Base-by-base conservation (phyloP, 2,329 filamentous ascomycete species). In the Stromatinia cepivora region DNA sequence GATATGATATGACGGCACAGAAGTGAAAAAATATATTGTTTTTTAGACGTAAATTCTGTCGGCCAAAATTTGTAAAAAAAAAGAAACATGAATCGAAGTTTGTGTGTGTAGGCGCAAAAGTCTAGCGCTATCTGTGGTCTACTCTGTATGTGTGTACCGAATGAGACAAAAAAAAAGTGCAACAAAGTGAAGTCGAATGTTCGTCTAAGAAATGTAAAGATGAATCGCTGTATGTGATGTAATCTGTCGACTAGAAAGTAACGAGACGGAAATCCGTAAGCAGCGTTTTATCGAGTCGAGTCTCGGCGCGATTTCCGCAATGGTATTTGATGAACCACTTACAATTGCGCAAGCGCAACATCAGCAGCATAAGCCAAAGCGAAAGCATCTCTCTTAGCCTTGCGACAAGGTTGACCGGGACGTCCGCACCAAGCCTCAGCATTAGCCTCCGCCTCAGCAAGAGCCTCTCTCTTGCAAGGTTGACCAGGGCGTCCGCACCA, bases 381-480 rank as follows among this genome's bases (percentile, higher is more conserved):
- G 22, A 52, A 54, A 28, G 70, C 69, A 67, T 71, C 57, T 62
- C 70, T 59, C 54, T 70, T 70, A 3, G 70, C 71, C 64, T 76
- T 75, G n/a, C 69, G 65, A 28, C 73, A 74, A 46, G 67, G 59
- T 64, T 74, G 70, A 15, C 73, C 74, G 20, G 67, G 67, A 15
- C 56, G 57, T 31, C 69, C 70, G 46, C 74, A 75, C 28, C 57
- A 48, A 9, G 71, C 71, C 52, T 70, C 69, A 17, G 72, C 65
- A 36, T 74, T 71, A 20, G 70, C 64, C 22, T 66, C 57, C 6
- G 71, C 72, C 22, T 68, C 67, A 15, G 70, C 69, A 48, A 67
- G 65, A 20, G 72, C 71, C n/a, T 72, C 70, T 57, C 72, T 65
- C 71, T 71, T 73, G 42, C 72, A 74, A 28, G 69, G 68, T 46